Percentiles rank a stretch among this genome's conserved stretches.
phyloP scores from a whole-genome alignment of 306 rosid species.

The Sicyos baderoa region DNA sequence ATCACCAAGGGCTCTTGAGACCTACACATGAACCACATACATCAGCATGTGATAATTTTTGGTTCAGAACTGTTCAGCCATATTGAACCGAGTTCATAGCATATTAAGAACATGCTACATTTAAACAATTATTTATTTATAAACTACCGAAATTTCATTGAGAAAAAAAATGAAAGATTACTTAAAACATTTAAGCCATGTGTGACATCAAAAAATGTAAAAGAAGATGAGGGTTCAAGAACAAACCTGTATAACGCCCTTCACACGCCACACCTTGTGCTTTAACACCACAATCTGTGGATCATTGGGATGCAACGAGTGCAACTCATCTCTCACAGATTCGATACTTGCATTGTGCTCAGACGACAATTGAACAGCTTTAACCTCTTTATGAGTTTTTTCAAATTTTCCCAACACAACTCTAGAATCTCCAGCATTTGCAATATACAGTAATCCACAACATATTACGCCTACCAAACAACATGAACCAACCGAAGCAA shows the following conservation, averaged over 20 bases:
- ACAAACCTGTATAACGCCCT: constrained; percentile 89
- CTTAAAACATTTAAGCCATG: too few species aligned
- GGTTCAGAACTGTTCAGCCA: neutral
- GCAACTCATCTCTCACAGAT: constrained; percentile 82
- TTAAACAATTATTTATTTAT: too few species aligned
- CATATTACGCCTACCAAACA: constrained; percentile 78
- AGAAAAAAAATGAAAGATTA: too few species aligned
- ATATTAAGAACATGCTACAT: too few species aligned
- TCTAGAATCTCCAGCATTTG: constrained; percentile 96
- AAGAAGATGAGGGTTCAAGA: constrained; percentile 8
- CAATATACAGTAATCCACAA: constrained; percentile 67
- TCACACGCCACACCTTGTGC: constrained; percentile 98
- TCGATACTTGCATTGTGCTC: constrained; percentile 90
- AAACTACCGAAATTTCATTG: too few species aligned
- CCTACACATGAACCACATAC: constrained; percentile 32
- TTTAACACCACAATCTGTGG: constrained; percentile 79
- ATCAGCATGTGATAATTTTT: neutral
- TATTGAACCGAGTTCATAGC: too few species aligned
- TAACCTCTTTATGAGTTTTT: constrained; percentile 39
- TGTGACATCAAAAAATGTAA: too few species aligned
- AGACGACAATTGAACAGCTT: constrained; percentile 76
- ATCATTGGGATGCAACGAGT: constrained; percentile 76
- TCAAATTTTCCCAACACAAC: constrained; percentile 73
- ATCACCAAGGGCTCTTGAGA: constrained; percentile 95
- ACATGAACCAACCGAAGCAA: constrained; percentile 94